Conservation (phyloP, 2,329 filamentous ascomycete species). For the Ilyonectria sp. region DNA sequence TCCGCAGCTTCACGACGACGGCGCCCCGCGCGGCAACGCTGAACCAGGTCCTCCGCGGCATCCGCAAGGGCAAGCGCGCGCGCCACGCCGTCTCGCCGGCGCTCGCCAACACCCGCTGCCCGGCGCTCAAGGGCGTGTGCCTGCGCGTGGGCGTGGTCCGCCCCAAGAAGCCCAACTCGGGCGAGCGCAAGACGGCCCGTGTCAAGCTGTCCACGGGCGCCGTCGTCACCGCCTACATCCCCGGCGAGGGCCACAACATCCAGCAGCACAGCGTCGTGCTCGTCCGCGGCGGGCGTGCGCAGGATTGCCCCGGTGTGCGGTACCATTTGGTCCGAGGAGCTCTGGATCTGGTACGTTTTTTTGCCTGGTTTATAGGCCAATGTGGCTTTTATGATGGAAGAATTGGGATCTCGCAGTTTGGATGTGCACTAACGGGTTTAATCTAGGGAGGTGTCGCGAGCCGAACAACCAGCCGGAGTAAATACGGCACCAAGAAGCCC, state of each 20-base stretch:
- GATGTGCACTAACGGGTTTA: conserved; percentile 31
- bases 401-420: background rate
- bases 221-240: conserved; percentile 93
- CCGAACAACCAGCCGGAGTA: conserved; percentile 87
- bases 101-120: conserved; percentile 76
- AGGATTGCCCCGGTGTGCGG: conserved; percentile 98
- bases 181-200: conserved; percentile 95
- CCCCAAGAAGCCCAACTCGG: conserved; percentile 99
- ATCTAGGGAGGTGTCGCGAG: conserved; percentile 89
- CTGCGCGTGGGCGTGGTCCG: conserved; percentile 93
- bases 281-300: conserved; percentile 91
- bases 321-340: conserved; percentile 95
- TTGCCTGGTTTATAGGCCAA: background rate
- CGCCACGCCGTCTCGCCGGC: conserved; percentile 92
- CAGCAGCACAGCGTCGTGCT: conserved; percentile 98
- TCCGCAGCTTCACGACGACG: conserved; percentile 72
- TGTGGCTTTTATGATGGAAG: background rate
- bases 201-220: conserved; percentile 89
- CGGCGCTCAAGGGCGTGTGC: conserved; percentile 95
- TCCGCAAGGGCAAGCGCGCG: conserved; percentile 83
- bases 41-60: conserved; percentile 83
- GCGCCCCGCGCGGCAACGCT: conserved; percentile 73
- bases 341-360: conserved; percentile 87
- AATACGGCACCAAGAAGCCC: conserved; percentile 99
- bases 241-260: conserved; percentile 97